phyloP scores from a whole-genome alignment of 164 flowering plant species.

The Vitis amurensis region DNA sequence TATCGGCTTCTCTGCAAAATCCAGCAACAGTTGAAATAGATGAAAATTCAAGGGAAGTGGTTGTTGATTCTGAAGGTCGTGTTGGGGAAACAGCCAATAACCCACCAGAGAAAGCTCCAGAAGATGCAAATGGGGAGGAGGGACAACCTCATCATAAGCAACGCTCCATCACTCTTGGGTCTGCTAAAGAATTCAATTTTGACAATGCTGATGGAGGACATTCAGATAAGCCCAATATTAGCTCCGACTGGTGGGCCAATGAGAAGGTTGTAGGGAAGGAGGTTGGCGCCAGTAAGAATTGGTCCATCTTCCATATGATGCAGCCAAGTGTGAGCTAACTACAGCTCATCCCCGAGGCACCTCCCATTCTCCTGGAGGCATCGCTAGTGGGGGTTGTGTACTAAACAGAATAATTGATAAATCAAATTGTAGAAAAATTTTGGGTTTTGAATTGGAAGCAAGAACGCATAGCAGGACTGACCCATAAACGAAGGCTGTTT shows the following conservation, averaged over 20 bases:
- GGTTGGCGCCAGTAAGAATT: conserved; percentile 17
- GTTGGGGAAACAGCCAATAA: conserved; percentile 21
- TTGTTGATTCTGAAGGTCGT: neutral
- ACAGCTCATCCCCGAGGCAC: neutral
- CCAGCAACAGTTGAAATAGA: neutral
- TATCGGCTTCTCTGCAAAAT: conserved; percentile 15
- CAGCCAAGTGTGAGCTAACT: conserved; percentile 37
- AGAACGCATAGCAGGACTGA: neutral
- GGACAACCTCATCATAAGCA: conserved; percentile 19
- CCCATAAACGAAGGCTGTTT: neutral
- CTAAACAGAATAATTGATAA: neutral
- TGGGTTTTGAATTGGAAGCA: conserved; percentile 2
- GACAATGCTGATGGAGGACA: conserved; percentile 30
- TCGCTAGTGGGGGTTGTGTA: no score
- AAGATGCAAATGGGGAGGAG: conserved; percentile 20
- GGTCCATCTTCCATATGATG: conserved; percentile 47
- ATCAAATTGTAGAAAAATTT: neutral
- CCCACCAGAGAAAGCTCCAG: conserved; percentile 11
- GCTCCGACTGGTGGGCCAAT: conserved; percentile 36
- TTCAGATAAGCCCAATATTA: conserved; percentile 14
- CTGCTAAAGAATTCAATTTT: conserved; percentile 42
- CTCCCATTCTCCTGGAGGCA: no score
- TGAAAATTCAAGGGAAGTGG: conserved; percentile 3
- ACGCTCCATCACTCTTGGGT: conserved; percentile 32
- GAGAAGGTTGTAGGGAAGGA: conserved; percentile 26